Evolutionary conservation across 495 filamentous ascomycete species (phyloP), one percentile per base, ranked within the genome.

Genomic region (Penicillium lividum): DNA sequence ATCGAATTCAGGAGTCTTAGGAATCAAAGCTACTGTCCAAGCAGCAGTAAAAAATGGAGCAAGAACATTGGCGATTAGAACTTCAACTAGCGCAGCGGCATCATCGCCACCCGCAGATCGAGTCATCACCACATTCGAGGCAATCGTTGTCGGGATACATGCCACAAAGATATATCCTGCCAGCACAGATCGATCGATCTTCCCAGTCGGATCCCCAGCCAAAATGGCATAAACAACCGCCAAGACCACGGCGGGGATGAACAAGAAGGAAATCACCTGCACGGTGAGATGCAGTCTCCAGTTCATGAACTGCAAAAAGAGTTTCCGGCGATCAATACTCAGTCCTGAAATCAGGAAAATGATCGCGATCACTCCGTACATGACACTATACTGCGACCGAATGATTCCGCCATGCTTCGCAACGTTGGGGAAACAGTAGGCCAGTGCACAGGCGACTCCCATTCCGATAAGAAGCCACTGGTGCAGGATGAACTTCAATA

Each of bases 401-500:
- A 84, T 82, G 13, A 75, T 63, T 31, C 81, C 80, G 46, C 79
- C 81, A 54, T 77, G 74, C 45, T 78, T 82, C 46, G 80, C 80
- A 30, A 84, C 77, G 38, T 79, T 68, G 22, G 81, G 80, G 58
- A 84, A 82, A 51, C 73, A 78, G 62, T 82, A 82, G 45, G 77
- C 81, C 28, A 84, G 67, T 0, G 76, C 65, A 57, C 78, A 80
- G 49, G 66, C 80, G 11, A 82, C 57, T 8, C 78, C 80, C 53
- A 84, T 81, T 27, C 79, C 82, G 54, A 84, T 73, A 16, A 84
- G 72, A 34, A 85, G 77, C 80, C 81, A 85, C 63, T 85, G 82
- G 47, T 74, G 74, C 30, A 77, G 67, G 56, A 85, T 57, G 59
- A 82, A 73, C 11, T 50, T 52, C 7, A 73, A 48, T 40, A 67